Evolutionary conservation across 805 yeast genomes (phyloP).

Genomic region (Teunomyces barrocoloradensis): DNA sequence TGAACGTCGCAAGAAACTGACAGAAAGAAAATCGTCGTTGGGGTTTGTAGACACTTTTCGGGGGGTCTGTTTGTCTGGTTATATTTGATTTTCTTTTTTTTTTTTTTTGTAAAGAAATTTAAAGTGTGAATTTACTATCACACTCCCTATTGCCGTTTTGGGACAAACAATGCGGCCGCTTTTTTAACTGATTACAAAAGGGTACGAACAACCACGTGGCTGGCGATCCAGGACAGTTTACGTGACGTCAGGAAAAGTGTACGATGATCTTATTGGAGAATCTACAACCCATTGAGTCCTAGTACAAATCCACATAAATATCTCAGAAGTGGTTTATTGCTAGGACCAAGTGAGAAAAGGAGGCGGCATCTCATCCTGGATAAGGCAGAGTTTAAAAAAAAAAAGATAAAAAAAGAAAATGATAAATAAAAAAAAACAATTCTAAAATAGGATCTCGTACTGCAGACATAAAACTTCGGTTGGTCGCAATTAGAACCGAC

Average conservation of each 20-base stretch:
- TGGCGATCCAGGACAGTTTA: too few relatives aligned
- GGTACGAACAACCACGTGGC: not conserved
- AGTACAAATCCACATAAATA: too few relatives aligned
- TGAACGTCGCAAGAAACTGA: conserved; percentile 21
- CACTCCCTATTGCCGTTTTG: conserved; percentile 6
- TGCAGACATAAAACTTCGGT: not conserved
- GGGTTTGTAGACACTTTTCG: not conserved
- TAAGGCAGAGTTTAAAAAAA: not conserved
- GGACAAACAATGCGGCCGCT: not conserved
- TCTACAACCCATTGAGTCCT: too few relatives aligned
- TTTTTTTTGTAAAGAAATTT: too few relatives aligned
- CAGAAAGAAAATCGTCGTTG: not conserved
- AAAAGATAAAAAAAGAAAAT: not conserved
- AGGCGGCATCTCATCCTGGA: not conserved
- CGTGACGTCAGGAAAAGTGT: not conserved
- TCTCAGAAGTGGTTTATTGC: too few relatives aligned
- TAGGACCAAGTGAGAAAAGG: not conserved
- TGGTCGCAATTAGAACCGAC: not conserved
- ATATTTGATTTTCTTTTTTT: too few relatives aligned
- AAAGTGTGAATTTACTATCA: conserved; percentile 2
- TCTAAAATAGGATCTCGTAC: not conserved
- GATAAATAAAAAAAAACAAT: not conserved
- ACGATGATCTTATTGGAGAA: too few relatives aligned
- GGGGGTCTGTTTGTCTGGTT: too few relatives aligned
- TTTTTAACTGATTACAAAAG: not conserved